Percentiles rank a stretch among this genome's conserved stretches.
Conservation (phyloP, 2,329 filamentous ascomycete genomes). For the Paraphaeosphaeria sporulosa region DNA sequence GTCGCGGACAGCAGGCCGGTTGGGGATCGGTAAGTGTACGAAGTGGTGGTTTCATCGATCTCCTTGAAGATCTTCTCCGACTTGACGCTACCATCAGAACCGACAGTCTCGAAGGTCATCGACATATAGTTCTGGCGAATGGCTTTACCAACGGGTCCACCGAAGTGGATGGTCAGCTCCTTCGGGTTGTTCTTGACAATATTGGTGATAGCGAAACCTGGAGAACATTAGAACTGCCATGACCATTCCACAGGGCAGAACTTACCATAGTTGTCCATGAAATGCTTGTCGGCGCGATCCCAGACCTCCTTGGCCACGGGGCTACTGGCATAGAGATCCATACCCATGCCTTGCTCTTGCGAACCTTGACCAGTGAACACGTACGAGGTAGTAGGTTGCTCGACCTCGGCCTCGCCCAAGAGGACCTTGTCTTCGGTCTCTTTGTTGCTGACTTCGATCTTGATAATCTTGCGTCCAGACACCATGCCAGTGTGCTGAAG, state of each 20-base stretch:
- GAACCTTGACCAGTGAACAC: constrained; percentile 98
- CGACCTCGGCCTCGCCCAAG: constrained; percentile 93
- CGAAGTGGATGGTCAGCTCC: constrained; percentile 97
- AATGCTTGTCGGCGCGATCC: constrained; percentile 90
- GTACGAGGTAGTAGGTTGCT: constrained; percentile 95
- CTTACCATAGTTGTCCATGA: constrained; percentile 95
- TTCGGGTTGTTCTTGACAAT: constrained; percentile 99
- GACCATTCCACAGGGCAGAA: constrained; percentile 10
- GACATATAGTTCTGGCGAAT: constrained; percentile 99
- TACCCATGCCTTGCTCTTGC: constrained; percentile 99
- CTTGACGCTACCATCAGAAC: constrained; percentile 88
- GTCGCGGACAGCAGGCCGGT: constrained; percentile 95
- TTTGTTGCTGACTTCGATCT: constrained; percentile 94
- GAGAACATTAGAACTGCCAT: constrained; percentile 26
- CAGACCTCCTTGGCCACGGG: constrained; percentile 95
- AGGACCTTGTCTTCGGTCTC: constrained; percentile 97
- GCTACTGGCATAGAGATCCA: constrained; percentile 96
- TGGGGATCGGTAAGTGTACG: constrained; percentile 96
- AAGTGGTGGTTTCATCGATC: constrained; percentile 88
- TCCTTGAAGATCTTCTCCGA: constrained; percentile 99
- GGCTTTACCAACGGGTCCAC: constrained; percentile 93
- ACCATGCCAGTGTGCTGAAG: constrained; percentile 98
- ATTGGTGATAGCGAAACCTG: constrained; percentile 94
- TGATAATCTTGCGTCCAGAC: constrained; percentile 97
- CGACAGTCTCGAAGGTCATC: constrained; percentile 99